Base-by-base conservation (phyloP, 208 protist genomes). In the Crithidia thermophila region DNA sequence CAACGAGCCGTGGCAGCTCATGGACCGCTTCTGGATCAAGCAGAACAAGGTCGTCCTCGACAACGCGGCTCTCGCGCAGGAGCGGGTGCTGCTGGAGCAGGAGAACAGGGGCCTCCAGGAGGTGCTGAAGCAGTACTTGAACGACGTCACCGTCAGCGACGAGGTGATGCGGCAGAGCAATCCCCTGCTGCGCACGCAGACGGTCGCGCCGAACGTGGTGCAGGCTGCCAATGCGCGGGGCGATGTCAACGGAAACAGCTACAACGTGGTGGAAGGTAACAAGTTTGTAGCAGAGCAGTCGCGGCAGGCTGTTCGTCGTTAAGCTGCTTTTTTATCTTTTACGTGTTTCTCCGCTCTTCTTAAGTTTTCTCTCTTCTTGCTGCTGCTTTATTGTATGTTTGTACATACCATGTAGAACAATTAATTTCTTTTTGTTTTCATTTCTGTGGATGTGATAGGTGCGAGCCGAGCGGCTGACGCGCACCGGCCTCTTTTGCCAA, bases 31-130 rank as follows among this genome's bases (percentile, higher is more conserved):
- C 71, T 98, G 95, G 93, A 85, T 86, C 50, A 93, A 90, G 57
- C 88, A 95, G 75, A 98, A 98, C 89, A 99, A 98, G 70, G 94
- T 98, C 3, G 81, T 98, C 34, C 87, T 99, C 10, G 97, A 99
- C 81, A 96, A 92, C 59, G 78, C 91, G 0, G 97, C 96, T n/a
- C 81, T 99, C 20, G 73, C 89, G 3, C 89, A 97, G 52, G 95
- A 99, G 64, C 79, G 86, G 20, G 61, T 87, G 31, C 81, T 97
- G 36, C 72, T 99, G 31, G 81, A 89, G 59, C 57, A 87, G 30
- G 96, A 99, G 67, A 98, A 98, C 53, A 57, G 75, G 55, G 81
- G 91, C 55, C 73, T 99, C 28, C 85, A 96, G 53, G 45, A 62
- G 16, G 69, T 98, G 43, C 85, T 99, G 9, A 96, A 98, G 69